Percentiles rank a stretch among this genome's conserved stretches.
These are phyloP conservation scores for Fusarium pseudograminearum DNA, from an alignment of 2,329 filamentous ascomycete genomes.

Conservation along the genomic window DNA sequence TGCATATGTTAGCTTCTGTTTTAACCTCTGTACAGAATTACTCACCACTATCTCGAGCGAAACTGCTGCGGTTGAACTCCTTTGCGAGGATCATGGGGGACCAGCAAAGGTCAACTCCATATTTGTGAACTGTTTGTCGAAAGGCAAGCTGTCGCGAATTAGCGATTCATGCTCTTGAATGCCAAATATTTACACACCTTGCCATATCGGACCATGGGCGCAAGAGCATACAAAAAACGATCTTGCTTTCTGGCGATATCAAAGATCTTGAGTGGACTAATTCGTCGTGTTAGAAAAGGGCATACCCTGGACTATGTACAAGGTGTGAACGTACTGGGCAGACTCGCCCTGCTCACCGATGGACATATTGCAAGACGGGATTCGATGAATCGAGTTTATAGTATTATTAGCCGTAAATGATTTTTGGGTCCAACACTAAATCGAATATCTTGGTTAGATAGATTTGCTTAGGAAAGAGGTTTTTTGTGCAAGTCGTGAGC, in stretches of 20 bases:
- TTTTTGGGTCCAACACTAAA: background rate
- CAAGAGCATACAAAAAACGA: constrained; percentile 68
- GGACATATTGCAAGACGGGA: constrained; percentile 25
- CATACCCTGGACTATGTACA: constrained; percentile 38
- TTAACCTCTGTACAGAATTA: background rate
- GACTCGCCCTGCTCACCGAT: constrained; percentile 35
- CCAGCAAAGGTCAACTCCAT: constrained; percentile 75
- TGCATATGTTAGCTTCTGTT: background rate
- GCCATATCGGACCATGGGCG: constrained; percentile 77
- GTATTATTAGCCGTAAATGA: background rate
- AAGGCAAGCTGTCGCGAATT: constrained; percentile 69
- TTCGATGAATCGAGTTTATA: background rate
- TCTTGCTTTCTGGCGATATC: constrained; percentile 64
- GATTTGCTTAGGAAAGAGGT: constrained; percentile 24
- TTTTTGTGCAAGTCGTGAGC: constrained; percentile 36
- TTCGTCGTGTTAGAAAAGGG: constrained; percentile 21
- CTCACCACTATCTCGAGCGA: constrained; percentile 71
- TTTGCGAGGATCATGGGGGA: constrained; percentile 79
- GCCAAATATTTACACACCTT: constrained; percentile 56
- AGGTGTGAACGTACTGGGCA: constrained; percentile 38
- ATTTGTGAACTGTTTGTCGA: constrained; percentile 73
- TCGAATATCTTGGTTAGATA: background rate
- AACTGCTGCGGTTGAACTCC: constrained; percentile 72
- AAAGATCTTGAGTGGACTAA: constrained; percentile 70
- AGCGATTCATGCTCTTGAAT: too few species aligned